Percentiles rank a stretch among this genome's conserved stretches.
Conservation (phyloP, 306 rosid genomes). For the Gleditsia sinensis region DNA sequence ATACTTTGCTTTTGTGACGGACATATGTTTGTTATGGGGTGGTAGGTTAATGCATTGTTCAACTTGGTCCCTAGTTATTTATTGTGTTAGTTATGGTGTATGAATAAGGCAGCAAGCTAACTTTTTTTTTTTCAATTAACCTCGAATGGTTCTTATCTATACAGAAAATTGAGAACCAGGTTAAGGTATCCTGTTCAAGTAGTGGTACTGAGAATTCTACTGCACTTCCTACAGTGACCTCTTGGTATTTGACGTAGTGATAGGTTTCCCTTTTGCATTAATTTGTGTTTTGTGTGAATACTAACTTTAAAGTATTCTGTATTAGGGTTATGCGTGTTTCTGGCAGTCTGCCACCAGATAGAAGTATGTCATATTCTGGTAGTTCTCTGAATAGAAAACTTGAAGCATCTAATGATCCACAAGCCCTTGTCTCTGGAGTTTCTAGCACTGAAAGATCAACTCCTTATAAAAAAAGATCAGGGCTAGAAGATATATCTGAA, state of each 20-base stretch:
- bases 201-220: slow-evolving; percentile 25
- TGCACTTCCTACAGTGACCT: slow-evolving; percentile 31
- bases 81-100: background rate
- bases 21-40: slow-evolving; percentile 15
- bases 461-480: slow-evolving; percentile 28
- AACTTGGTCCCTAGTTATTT: background rate
- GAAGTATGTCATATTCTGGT: slow-evolving; percentile 25
- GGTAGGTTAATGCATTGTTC: slow-evolving; percentile 13
- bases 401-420: slow-evolving; percentile 36
- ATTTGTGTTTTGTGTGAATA: slow-evolving; percentile 4
- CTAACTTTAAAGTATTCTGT: slow-evolving; percentile 24
- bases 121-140: slow-evolving; percentile 18
- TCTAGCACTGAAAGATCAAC: slow-evolving; percentile 34
- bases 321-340: slow-evolving; percentile 49
- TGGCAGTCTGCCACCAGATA: slow-evolving; percentile 35
- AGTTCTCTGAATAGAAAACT: slow-evolving; percentile 30
- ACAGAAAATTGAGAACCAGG: slow-evolving; percentile 44
- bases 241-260: slow-evolving; percentile 43
- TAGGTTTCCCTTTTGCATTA: background rate
- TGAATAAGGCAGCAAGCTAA: slow-evolving; percentile 2
- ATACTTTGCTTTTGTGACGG: background rate
- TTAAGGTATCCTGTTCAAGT: slow-evolving; percentile 36
- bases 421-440: slow-evolving; percentile 16
- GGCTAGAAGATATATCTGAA: slow-evolving; percentile 25
- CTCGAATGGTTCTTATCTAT: background rate